Conservation (phyloP, 2,329 filamentous ascomycete species). For the Atkinsonella hypoxylon region DNA sequence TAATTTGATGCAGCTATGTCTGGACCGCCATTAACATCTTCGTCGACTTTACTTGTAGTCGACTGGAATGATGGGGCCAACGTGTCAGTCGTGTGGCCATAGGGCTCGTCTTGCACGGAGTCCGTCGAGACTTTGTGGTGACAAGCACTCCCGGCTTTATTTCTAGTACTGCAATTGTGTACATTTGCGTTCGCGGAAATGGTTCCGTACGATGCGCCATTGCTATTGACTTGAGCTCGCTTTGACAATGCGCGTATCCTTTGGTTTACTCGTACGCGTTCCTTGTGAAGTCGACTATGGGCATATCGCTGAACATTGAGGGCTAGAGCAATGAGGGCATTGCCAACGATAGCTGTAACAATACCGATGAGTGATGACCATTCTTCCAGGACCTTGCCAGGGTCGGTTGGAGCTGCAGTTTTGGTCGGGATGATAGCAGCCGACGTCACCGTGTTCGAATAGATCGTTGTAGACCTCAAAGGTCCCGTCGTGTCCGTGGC, state of each 20-base stretch:
- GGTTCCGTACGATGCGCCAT: slow-evolving; percentile 23
- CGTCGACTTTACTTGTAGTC: slow-evolving; percentile 13
- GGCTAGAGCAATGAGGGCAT: slow-evolving; percentile 86
- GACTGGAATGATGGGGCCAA: slow-evolving; percentile 40
- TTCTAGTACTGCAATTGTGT: slow-evolving; percentile 9
- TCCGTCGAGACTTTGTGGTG: slow-evolving; percentile 23
- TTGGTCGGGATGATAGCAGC: slow-evolving; percentile 3
- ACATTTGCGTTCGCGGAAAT: slow-evolving; percentile 12
- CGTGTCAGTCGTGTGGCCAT: slow-evolving; percentile 35
- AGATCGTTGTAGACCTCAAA: background rate
- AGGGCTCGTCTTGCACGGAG: slow-evolving; percentile 7
- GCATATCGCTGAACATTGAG: slow-evolving; percentile 95
- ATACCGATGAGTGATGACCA: slow-evolving; percentile 97
- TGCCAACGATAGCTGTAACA: slow-evolving; percentile 81
- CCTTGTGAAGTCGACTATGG: slow-evolving; percentile 69
- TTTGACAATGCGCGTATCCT: slow-evolving; percentile 42
- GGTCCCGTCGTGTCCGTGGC: background rate
- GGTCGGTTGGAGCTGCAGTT: slow-evolving; percentile 16
- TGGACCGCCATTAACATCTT: slow-evolving; percentile 15
- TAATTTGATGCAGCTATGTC: slow-evolving; percentile 52
- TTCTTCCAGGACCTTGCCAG: slow-evolving; percentile 41
- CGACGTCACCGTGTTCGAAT: background rate
- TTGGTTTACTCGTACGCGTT: slow-evolving; percentile 47
- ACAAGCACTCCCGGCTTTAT: slow-evolving; percentile 12
- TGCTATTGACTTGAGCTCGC: slow-evolving; percentile 23